Evolutionary conservation across 1,284 basidiomycete genomes (phyloP).

Genomic region (Trametes sp.): DNA sequence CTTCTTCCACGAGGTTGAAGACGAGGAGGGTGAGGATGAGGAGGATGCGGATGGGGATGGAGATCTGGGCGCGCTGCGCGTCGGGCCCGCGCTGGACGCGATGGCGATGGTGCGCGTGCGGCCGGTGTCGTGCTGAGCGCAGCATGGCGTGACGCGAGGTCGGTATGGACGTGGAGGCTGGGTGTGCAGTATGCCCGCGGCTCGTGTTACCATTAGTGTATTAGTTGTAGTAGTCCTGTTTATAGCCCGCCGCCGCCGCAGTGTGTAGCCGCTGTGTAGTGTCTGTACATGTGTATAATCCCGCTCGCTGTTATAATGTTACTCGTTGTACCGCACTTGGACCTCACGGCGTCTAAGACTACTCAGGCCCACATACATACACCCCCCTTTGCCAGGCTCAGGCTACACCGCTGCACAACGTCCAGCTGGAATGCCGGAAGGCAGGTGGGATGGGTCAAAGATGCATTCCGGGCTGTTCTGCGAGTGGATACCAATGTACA

Average conservation of each 20-base stretch:
- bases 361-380: too few species aligned
- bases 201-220: neutral
- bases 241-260: neutral
- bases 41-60: neutral
- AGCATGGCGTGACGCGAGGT: neutral
- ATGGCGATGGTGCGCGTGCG: conserved; percentile 1
- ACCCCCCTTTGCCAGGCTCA: too few species aligned
- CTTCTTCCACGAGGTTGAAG: conserved; percentile 10
- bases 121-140: conserved; percentile 9
- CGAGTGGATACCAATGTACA: too few species aligned
- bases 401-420: too few species aligned
- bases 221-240: neutral
- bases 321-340: too few species aligned
- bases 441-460: too few species aligned
- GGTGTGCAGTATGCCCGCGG: neutral
- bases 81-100: neutral
- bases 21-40: neutral
- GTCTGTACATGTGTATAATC: too few species aligned
- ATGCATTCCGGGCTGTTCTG: too few species aligned
- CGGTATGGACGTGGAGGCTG: neutral
- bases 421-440: too few species aligned
- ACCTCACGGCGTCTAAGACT: too few species aligned
- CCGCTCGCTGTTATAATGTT: too few species aligned
- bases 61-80: neutral
- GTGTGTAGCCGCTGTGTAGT: neutral